Evolutionary conservation across 2,329 filamentous ascomycete species (phyloP).

Genomic region (Fusarium dimerum): DNA sequence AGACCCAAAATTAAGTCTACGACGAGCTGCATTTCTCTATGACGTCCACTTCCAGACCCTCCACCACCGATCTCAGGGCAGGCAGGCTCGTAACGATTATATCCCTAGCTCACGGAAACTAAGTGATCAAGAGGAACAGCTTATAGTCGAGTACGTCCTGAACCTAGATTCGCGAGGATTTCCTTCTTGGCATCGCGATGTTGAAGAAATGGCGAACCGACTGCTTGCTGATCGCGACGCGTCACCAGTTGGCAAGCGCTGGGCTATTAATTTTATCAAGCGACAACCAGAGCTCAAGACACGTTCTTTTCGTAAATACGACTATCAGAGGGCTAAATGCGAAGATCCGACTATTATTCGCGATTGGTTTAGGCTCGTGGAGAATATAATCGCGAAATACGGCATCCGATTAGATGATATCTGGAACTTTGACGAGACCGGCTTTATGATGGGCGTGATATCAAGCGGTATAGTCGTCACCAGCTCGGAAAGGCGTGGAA

Average conservation of each 20-base stretch:
- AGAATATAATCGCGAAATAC: constrained; percentile 22
- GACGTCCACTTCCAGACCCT: no score
- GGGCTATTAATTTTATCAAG: constrained; percentile 30
- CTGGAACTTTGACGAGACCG: constrained; percentile 21
- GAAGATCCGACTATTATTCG: constrained; percentile 25
- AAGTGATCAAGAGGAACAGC: constrained; percentile 4
- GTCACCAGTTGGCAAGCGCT: constrained; percentile 23
- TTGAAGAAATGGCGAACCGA: not conserved
- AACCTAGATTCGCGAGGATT: constrained; percentile 24
- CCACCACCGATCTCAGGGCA: not conserved
- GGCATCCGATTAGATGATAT: constrained; percentile 3
- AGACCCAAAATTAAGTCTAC: no score
- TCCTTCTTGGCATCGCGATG: constrained; percentile 16
- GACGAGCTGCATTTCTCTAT: no score
- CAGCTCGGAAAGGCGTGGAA: not conserved
- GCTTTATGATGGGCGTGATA: constrained; percentile 5
- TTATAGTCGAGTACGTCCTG: constrained; percentile 19
- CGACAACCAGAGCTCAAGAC: constrained; percentile 25
- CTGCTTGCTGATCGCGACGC: constrained; percentile 22
- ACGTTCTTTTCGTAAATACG: constrained; percentile 22
- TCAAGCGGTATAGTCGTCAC: not conserved
- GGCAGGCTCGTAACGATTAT: not conserved
- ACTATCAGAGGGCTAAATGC: constrained; percentile 26
- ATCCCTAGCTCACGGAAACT: not conserved
- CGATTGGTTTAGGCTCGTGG: constrained; percentile 21